Percentiles rank a stretch among this genome's conserved stretches.
These are phyloP conservation scores for Malus asiatica DNA, from an alignment of 306 rosid species.

Conservation along the genomic window DNA sequence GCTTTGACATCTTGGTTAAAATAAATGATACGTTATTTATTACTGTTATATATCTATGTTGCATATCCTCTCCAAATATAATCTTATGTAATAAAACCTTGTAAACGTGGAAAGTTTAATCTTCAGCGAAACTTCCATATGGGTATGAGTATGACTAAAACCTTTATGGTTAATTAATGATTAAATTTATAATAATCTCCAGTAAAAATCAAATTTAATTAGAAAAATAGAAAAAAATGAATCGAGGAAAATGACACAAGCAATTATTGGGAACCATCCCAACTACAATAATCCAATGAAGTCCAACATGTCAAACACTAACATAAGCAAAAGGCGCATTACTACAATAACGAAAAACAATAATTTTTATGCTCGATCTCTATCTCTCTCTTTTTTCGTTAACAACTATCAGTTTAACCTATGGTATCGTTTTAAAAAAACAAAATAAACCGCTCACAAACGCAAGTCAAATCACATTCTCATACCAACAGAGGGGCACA, in stretches of 20 bases:
- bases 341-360: no score
- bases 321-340: no score
- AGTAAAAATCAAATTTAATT: neutral
- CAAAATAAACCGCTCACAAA: neutral
- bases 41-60: no score
- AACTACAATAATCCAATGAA: neutral
- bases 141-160: neutral
- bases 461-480: neutral
- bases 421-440: no score
- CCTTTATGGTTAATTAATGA: neutral
- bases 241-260: neutral
- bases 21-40: no score
- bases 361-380: no score
- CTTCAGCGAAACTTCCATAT: neutral
- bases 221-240: neutral
- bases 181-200: neutral
- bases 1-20: fast-evolving
- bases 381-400: no score
- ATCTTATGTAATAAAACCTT: neutral
- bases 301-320: neutral
- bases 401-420: no score
- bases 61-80: neutral
- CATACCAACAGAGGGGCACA: neutral
- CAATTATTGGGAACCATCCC: neutral
- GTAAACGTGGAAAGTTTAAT: neutral